phyloP scores from a whole-genome alignment of 2,329 filamentous ascomycete genomes.

The Pyricularia sp. region DNA sequence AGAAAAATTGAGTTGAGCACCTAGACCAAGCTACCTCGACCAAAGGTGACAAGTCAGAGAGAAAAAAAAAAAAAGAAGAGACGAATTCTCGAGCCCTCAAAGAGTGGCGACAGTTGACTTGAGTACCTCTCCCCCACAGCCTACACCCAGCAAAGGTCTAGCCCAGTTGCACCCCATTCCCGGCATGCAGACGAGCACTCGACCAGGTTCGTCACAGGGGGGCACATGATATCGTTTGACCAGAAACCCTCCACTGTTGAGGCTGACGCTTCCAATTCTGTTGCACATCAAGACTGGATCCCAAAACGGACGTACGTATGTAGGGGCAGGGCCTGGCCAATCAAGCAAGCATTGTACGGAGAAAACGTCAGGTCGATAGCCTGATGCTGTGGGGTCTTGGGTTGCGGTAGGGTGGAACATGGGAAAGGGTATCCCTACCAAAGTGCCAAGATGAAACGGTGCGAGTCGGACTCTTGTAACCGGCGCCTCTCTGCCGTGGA shows the following conservation, averaged over 20 bases:
- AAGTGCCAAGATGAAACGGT: neutral
- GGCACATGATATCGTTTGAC: neutral
- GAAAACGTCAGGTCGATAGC: neutral
- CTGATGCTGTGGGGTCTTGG: neutral
- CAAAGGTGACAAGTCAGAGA: neutral
- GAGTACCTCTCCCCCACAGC: neutral
- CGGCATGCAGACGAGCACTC: neutral
- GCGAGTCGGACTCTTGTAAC: neutral
- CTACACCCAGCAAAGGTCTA: neutral
- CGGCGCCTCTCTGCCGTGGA: neutral
- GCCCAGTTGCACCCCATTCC: neutral
- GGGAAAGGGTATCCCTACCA: neutral
- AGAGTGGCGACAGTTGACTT: neutral
- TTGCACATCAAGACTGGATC: neutral
- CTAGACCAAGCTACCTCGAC: neutral
- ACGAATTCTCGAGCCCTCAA: neutral
- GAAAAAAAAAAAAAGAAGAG: neutral
- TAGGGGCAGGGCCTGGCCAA: neutral
- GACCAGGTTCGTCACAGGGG: neutral
- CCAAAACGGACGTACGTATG: neutral
- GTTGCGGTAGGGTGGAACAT: neutral
- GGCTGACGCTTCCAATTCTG: neutral
- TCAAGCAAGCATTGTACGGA: neutral
- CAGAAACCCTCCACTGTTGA: neutral
- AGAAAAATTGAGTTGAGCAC: neutral